Percentiles rank a stretch among this genome's conserved stretches.
Evolutionary conservation across 805 yeast genomes (phyloP).

Genomic region (Candida lessepsii): DNA sequence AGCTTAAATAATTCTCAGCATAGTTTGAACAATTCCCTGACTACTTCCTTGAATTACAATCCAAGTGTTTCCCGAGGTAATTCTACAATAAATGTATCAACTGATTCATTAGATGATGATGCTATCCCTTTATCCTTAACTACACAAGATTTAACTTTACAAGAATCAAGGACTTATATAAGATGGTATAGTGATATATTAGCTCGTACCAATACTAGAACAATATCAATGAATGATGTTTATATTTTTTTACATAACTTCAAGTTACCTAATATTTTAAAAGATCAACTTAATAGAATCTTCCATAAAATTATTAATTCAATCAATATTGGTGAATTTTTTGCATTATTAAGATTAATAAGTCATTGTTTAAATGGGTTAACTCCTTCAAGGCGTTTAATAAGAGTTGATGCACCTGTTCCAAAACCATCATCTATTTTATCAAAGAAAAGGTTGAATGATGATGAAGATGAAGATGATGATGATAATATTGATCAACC

Average conservation of each 20-base stretch:
- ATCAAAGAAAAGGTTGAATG: constrained; percentile 54
- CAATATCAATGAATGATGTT: constrained; percentile 75
- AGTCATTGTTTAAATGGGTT: constrained; percentile 64
- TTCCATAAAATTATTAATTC: constrained; percentile 52
- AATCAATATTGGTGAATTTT: constrained; percentile 86
- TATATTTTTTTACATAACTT: constrained; percentile 77
- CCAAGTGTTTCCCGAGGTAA: not conserved
- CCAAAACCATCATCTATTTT: constrained; percentile 82
- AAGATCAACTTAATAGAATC: constrained; percentile 50
- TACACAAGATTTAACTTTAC: constrained; percentile 64
- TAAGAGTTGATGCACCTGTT: constrained; percentile 57
- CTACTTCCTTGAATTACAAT: constrained; percentile 1
- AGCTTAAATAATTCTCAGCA: too few species aligned
- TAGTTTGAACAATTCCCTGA: constrained; percentile 7
- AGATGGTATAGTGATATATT: constrained; percentile 91
- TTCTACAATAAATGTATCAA: not conserved
- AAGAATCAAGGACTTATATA: constrained; percentile 81
- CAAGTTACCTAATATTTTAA: constrained; percentile 52
- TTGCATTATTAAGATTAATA: constrained; percentile 77
- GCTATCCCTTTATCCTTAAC: constrained; percentile 63
- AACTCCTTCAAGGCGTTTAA: constrained; percentile 53
- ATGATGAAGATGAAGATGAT: constrained; percentile 34
- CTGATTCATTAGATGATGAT: constrained; percentile 27
- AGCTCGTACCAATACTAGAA: constrained; percentile 62
- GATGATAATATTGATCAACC: constrained; percentile 4